phyloP scores from a whole-genome alignment of 805 yeast genomes.

The Debaryomyces tyrocola region DNA sequence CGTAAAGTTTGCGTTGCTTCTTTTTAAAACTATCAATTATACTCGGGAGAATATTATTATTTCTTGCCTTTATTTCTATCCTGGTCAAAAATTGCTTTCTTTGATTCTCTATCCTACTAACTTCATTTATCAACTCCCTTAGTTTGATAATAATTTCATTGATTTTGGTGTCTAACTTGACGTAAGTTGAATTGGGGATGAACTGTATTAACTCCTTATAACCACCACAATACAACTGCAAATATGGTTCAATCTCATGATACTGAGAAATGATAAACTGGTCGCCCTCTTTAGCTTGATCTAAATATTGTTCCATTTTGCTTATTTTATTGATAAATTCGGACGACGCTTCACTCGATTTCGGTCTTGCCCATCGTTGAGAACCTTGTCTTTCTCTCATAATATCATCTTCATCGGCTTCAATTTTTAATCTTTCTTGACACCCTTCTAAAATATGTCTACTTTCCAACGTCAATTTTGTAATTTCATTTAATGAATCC shows the following conservation, averaged over 20 bases:
- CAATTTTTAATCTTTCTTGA: conserved; percentile 46
- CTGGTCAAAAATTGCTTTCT: conserved; percentile 42
- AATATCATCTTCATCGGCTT: conserved; percentile 54
- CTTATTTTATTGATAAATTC: conserved; percentile 39
- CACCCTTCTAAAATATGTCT: conserved; percentile 45
- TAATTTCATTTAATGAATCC: conserved; percentile 46
- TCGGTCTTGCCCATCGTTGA: conserved; percentile 51
- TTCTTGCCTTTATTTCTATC: conserved; percentile 45
- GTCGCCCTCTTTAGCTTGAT: conserved; percentile 66
- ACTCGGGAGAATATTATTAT: conserved; percentile 51
- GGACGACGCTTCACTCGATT: conserved; percentile 46
- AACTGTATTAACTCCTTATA: conserved; percentile 26
- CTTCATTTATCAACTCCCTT: conserved; percentile 31
- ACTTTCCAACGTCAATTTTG: conserved; percentile 40
- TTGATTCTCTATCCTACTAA: conserved; percentile 28
- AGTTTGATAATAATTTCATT: conserved; percentile 32
- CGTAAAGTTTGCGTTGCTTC: conserved; percentile 12
- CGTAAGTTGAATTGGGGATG: conserved; percentile 43
- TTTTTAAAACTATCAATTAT: conserved; percentile 49
- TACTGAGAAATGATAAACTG: conserved; percentile 47
- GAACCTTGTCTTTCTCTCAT: conserved; percentile 54
- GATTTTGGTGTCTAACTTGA: conserved; percentile 31
- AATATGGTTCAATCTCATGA: conserved; percentile 43
- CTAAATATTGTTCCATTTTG: conserved; percentile 49
- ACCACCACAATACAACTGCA: conserved; percentile 47